Percentiles rank a stretch among this genome's conserved stretches.
Evolutionary conservation across 768 basidiomycete genomes (phyloP).

Genomic region (Tulasnella sp.): DNA sequence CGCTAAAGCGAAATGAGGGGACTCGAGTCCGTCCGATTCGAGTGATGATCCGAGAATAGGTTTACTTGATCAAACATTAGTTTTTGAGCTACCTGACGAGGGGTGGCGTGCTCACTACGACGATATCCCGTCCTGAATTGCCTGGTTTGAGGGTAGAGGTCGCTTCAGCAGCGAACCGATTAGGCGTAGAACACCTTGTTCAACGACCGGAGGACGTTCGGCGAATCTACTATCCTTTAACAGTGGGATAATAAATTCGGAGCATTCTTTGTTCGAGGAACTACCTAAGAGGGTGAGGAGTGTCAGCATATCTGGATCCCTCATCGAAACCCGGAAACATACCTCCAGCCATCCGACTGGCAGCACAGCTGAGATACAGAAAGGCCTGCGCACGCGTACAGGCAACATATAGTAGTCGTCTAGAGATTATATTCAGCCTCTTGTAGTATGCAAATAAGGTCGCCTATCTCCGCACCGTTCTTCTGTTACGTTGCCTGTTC

Average conservation of each 20-base stretch:
- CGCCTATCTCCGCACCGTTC: slow-evolving; percentile 47
- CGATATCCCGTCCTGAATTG: not conserved
- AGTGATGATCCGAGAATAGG: not conserved
- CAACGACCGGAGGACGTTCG: not conserved
- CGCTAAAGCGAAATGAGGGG: not conserved
- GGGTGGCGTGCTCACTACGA: not conserved
- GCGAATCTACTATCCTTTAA: slow-evolving; percentile 26
- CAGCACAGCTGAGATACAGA: slow-evolving; percentile 49
- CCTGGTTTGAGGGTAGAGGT: not conserved
- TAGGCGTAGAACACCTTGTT: not conserved
- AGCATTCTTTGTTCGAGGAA: slow-evolving; percentile 33
- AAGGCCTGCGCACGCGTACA: slow-evolving; percentile 77
- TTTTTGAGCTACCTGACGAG: not conserved
- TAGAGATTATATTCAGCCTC: slow-evolving; percentile 27
- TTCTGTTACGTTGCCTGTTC: slow-evolving; percentile 68
- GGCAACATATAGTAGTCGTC: slow-evolving; percentile 79
- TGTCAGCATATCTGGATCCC: too few species aligned
- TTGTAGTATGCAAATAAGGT: not conserved
- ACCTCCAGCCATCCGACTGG: slow-evolving; percentile 43
- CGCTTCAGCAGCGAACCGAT: not conserved
- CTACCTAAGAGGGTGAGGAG: not conserved
- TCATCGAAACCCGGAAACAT: not conserved
- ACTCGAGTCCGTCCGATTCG: not conserved
- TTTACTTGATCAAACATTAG: not conserved
- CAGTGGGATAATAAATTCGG: slow-evolving; percentile 49